Base-by-base conservation (phyloP, 306 rosid genomes). In the Vachellia pachyceras region DNA sequence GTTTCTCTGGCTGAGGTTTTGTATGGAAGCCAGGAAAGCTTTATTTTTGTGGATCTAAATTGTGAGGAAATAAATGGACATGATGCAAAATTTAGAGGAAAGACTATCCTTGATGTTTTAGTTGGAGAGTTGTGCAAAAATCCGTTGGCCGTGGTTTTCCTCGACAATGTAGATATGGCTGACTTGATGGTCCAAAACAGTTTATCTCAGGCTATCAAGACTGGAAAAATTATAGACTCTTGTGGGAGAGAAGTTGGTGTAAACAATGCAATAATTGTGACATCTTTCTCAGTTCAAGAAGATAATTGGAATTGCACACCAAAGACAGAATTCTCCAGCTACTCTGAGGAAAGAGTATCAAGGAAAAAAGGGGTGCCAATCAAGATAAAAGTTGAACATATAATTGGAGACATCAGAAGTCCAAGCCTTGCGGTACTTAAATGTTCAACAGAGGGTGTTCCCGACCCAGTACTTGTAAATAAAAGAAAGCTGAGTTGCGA, bases 201-300 rank as follows among this genome's bases (percentile, higher is more conserved):
- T 87, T 88, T 93, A 82, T 90, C 90, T 69, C 90, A 75, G 66
- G 99, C 98, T 42, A 72, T 92, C 57, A 79, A 71, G 84, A 90
- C 93, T 3, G 99, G 98, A 72, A 96, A 92, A 80, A 83, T 96
- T 72, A 76, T 85, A 17, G 94, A 93, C 84, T 88, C 94, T 3
- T 82, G 87, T 69, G 99, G 99, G 80, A 90, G 97, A 86, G 97
- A 89, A 92, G 88, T 90, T 73, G 73, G 93, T 87, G 84, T 87
- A 50, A 96, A 77, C 77, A 93, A 90, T 58, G 84, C 90, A 7
- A 75, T 89, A 60, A 88, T 96, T 73, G 78, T 92, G 79, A 84
- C 90, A 44, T 89, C 97, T 82, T 84, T 87, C 82, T 83, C 83
- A 10, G 55, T 69, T 54, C 69, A 72, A 54, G 74, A 86, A 37